These are phyloP conservation scores for Candida buenavistaensis DNA, from an alignment of 1,139 yeast species.

Conservation along the genomic window DNA sequence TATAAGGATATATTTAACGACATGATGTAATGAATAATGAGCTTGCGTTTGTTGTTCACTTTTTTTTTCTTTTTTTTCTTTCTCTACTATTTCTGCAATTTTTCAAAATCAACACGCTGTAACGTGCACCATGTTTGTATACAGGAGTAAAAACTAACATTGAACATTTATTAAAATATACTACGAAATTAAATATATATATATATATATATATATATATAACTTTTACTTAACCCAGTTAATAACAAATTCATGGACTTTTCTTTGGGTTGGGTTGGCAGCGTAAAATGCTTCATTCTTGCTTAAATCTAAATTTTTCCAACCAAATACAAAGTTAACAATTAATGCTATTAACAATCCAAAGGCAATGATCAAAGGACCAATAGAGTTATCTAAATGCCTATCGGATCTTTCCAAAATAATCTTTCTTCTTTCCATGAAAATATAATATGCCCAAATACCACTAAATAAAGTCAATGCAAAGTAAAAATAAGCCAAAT, in stretches of 20 bases:
- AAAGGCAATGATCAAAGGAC: conserved; percentile 77
- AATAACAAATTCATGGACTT: conserved; percentile 34
- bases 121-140: conserved; percentile 7
- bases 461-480: conserved; percentile 79
- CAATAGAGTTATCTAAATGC: conserved; percentile 86
- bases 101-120: neutral
- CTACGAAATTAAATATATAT: neutral
- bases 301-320: conserved; percentile 34
- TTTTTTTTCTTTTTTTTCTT: conserved; percentile 1
- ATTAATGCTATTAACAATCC: conserved; percentile 68
- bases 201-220: neutral
- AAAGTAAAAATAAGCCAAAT: conserved; percentile 78
- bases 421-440: conserved; percentile 65
- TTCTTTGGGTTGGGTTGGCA: conserved; percentile 34
- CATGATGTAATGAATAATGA: conserved; percentile 25
- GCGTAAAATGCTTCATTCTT: conserved; percentile 28
- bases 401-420: conserved; percentile 81
- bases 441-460: conserved; percentile 84
- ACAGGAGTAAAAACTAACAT: neutral
- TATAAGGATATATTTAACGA: conserved; percentile 69
- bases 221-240: conserved; percentile 8
- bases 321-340: conserved; percentile 72
- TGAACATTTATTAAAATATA: neutral
- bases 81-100: neutral
- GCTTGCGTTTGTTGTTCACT: neutral